These are phyloP conservation scores for Globisporangium parvum DNA, from an alignment of 352 stramenopile genomes.

Conservation along the genomic window DNA sequence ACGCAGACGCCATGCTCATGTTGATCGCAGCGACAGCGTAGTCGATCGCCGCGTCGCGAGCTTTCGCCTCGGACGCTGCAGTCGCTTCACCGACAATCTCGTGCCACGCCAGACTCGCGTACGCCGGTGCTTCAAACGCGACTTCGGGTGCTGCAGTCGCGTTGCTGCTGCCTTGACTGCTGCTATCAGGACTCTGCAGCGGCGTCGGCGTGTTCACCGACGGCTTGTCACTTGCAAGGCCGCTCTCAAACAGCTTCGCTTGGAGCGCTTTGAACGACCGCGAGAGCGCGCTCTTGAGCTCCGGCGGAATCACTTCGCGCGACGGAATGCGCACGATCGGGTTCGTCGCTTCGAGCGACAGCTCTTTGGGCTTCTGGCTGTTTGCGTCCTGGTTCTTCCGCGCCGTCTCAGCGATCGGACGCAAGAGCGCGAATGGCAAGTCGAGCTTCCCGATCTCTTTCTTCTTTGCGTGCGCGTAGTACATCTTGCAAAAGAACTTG, in stretches of 20 bases:
- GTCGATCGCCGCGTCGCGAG: constrained; percentile 61
- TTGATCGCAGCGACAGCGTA: constrained; percentile 72
- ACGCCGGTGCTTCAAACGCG: constrained; percentile 44
- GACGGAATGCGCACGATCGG: constrained; percentile 72
- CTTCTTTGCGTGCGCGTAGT: constrained; percentile 78
- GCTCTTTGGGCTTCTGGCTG: constrained; percentile 61
- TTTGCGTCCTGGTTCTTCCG: constrained; percentile 80
- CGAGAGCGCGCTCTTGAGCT: constrained; percentile 65
- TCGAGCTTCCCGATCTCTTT: constrained; percentile 77
- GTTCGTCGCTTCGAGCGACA: constrained; percentile 67
- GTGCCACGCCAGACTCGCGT: constrained; percentile 60
- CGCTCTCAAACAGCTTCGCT: constrained; percentile 49
- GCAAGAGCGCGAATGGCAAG: constrained; percentile 62
- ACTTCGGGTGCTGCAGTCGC: constrained; percentile 14
- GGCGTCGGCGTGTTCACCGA: constrained; percentile 37
- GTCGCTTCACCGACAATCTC: constrained; percentile 62
- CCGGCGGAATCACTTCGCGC: constrained; percentile 59
- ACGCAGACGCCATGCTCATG: constrained; percentile 71
- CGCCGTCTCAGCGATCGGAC: constrained; percentile 68
- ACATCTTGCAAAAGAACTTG: constrained; percentile 83
- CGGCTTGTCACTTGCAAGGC: constrained; percentile 29
- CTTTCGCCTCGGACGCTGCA: constrained; percentile 46
- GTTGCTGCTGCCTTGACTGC: constrained; percentile 24
- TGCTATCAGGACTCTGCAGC: constrained; percentile 60
- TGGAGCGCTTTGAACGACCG: constrained; percentile 77